Conservation (phyloP, 2,329 filamentous ascomycete genomes). For the Cercospora sp. region DNA sequence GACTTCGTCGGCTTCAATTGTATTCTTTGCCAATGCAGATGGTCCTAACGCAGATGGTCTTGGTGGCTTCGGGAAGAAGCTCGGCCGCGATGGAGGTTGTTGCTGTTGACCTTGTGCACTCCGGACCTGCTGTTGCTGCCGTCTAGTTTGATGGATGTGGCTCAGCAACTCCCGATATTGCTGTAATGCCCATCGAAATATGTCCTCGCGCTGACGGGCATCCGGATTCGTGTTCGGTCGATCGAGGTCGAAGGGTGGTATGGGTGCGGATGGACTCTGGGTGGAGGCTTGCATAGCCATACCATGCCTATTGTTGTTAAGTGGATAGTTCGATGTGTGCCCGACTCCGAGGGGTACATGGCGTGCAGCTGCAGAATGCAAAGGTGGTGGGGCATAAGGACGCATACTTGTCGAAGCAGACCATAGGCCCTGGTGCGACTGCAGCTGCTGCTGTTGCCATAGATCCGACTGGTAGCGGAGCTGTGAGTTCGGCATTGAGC, state of each 20-base stretch:
- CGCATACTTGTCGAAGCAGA: constrained; percentile 8
- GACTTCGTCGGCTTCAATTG: constrained; percentile 8
- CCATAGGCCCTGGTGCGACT: constrained; percentile 18
- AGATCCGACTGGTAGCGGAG: constrained; percentile 23
- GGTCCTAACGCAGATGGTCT: constrained; percentile 56
- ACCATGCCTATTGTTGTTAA: constrained; percentile 5
- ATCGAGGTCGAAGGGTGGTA: constrained; percentile 1
- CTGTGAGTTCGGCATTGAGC: constrained; percentile 26
- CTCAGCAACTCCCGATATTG: constrained; percentile 52
- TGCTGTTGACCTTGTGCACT: constrained; percentile 45
- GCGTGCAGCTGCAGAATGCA: constrained; percentile 1
- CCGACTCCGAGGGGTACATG: constrained; percentile 1
- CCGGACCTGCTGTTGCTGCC: constrained; percentile 40
- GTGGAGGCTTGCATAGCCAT: constrained; percentile 1
- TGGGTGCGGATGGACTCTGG: not conserved
- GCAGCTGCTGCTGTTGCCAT: constrained; percentile 28
- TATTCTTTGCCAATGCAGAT: constrained; percentile 32
- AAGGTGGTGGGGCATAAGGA: constrained; percentile 20
- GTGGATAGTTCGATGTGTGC: not conserved
- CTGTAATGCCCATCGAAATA: constrained; percentile 49
- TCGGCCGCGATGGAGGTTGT: constrained; percentile 49
- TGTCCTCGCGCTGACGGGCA: constrained; percentile 46
- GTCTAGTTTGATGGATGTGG: constrained; percentile 49
- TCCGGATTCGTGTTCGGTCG: constrained; percentile 35
- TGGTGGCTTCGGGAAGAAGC: constrained; percentile 63